A percentile compares a stretch with the other conserved stretches of the same genome.
Conservation (phyloP, 345 rosid genomes). For the Populus davidiana region DNA sequence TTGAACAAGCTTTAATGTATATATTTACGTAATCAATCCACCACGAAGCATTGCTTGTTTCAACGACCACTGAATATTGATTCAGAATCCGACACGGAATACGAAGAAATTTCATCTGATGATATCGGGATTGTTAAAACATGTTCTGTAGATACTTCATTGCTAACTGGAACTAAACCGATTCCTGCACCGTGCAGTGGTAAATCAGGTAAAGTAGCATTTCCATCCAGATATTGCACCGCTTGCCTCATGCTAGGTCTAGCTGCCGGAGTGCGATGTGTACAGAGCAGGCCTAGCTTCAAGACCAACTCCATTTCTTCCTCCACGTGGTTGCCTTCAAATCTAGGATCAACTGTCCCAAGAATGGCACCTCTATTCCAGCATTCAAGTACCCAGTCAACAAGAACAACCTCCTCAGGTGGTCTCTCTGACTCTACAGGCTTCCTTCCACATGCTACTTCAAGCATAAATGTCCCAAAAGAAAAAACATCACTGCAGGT, state of each 20-base stretch:
- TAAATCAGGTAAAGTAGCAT: conserved; percentile 9
- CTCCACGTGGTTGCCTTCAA: conserved; percentile 7
- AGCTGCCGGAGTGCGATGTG: background rate
- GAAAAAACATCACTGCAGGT: too few relatives aligned
- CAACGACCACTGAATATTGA: conserved; percentile 25
- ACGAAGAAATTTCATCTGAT: conserved; percentile 2
- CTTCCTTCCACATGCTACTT: too few relatives aligned
- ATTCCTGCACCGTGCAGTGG: background rate
- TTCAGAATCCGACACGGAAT: conserved; percentile 21
- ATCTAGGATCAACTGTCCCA: conserved; percentile 10
- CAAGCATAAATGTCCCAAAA: too few relatives aligned
- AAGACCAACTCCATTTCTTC: conserved; percentile 20
- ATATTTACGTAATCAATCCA: background rate
- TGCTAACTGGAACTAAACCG: background rate
- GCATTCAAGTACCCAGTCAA: conserved; percentile 16
- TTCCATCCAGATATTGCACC: conserved; percentile 11
- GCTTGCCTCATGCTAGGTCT: conserved; percentile 27
- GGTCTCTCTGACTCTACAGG: too few relatives aligned
- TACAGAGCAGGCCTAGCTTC: conserved; percentile 16
- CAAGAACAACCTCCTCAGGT: too few relatives aligned
- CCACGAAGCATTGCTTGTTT: background rate
- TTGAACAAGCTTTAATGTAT: too few relatives aligned
- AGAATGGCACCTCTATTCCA: conserved; percentile 15
- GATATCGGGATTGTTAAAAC: conserved; percentile 3
- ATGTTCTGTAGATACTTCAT: background rate